A percentile compares a stretch with the other conserved stretches of the same genome.
Conservation (phyloP, 1,284 basidiomycete species). For the Sanghuangporus baumii region DNA sequence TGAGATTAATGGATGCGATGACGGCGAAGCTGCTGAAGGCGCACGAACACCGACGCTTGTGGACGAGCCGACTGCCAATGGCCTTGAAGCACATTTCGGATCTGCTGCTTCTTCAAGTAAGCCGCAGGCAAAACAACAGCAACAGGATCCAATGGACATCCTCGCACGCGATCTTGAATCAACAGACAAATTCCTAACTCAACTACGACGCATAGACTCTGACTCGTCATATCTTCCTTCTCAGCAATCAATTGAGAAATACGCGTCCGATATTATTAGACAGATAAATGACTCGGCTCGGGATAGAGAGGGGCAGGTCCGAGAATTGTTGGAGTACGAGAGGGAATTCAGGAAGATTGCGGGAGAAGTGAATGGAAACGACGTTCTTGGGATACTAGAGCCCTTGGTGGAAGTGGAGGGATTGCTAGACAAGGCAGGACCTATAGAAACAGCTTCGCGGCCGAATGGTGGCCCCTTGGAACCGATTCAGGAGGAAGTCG, state of each 20-base stretch:
- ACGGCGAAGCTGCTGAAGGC: background rate
- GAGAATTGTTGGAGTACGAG: constrained; percentile 69
- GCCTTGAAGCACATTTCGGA: constrained; percentile 12
- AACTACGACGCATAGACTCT: constrained; percentile 61
- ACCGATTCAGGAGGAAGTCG: constrained; percentile 44
- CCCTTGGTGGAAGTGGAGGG: constrained; percentile 48
- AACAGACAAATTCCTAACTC: constrained; percentile 68
- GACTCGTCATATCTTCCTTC: constrained; percentile 37
- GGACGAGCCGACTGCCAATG: constrained; percentile 4
- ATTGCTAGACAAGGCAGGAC: constrained; percentile 34
- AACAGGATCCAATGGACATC: constrained; percentile 62
- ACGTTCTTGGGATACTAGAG: constrained; percentile 65
- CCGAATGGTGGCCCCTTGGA: constrained; percentile 26
- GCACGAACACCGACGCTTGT: constrained; percentile 1
- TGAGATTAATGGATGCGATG: constrained; percentile 20
- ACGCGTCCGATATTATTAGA: constrained; percentile 72
- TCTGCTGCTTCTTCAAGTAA: background rate
- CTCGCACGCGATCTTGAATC: constrained; percentile 68
- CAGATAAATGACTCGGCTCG: constrained; percentile 67
- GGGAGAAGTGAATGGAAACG: constrained; percentile 66
- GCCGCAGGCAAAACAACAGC: constrained; percentile 14
- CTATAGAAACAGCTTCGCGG: constrained; percentile 21
- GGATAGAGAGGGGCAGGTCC: constrained; percentile 71
- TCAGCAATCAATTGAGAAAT: constrained; percentile 55
- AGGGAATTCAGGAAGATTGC: constrained; percentile 73